phyloP scores from a whole-genome alignment of 1,139 yeast genomes.

The Hansenula sp. region DNA sequence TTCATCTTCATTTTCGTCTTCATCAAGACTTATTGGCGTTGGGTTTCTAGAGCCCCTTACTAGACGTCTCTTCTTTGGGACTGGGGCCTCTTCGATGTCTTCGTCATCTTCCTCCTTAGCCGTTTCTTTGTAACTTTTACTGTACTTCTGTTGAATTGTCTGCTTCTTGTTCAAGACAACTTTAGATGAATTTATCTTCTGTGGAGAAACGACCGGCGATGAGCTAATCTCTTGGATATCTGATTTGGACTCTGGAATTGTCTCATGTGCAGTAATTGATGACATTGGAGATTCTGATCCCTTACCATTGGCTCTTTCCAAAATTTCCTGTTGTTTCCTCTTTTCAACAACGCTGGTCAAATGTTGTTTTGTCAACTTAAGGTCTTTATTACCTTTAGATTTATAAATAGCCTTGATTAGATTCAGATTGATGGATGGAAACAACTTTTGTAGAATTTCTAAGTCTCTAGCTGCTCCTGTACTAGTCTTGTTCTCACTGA shows the following conservation, averaged over 20 bases:
- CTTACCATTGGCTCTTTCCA: background rate
- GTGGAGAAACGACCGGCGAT: conserved; percentile 22
- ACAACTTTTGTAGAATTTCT: conserved; percentile 45
- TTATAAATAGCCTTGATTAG: conserved; percentile 60
- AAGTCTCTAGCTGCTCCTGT: conserved; percentile 27
- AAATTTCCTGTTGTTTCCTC: conserved; percentile 16
- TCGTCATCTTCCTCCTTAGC: background rate
- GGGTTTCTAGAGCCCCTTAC: conserved; percentile 23
- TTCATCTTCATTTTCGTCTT: conserved; percentile 1
- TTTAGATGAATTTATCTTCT: conserved; percentile 40
- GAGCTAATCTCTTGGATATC: conserved; percentile 16
- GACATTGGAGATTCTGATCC: background rate
- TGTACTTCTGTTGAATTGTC: conserved; percentile 50
- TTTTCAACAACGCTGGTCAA: conserved; percentile 30
- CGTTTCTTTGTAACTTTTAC: conserved; percentile 7
- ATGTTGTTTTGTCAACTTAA: conserved; percentile 51
- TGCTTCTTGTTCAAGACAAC: conserved; percentile 53
- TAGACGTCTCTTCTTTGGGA: conserved; percentile 23
- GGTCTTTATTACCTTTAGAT: conserved; percentile 48
- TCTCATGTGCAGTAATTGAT: background rate
- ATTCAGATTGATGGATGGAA: conserved; percentile 42
- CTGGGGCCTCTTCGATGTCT: conserved; percentile 7
- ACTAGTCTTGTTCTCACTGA: conserved; percentile 9
- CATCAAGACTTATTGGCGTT: conserved; percentile 2
- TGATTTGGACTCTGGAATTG: background rate